A percentile compares a stretch with the other conserved stretches of the same genome.
phyloP scores from a whole-genome alignment of 768 basidiomycete species.

The button mushroom (Agaricus bisporus) region DNA sequence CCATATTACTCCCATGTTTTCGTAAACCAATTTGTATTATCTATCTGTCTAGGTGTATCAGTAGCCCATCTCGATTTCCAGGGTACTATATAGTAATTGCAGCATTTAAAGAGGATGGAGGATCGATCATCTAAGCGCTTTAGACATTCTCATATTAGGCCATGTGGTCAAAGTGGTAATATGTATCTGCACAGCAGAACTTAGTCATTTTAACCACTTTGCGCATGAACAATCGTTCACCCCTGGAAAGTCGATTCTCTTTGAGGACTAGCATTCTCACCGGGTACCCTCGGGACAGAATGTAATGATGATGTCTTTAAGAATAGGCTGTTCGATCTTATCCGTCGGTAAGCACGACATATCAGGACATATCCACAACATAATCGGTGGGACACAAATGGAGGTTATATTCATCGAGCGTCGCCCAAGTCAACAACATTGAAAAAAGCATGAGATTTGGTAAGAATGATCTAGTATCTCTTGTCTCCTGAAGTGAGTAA shows the following conservation, averaged over 20 bases:
- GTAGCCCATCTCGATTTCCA: neutral
- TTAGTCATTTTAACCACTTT: neutral
- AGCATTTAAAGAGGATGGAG: neutral
- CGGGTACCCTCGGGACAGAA: constrained; percentile 21
- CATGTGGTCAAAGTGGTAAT: neutral
- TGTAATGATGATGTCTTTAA: constrained; percentile 29
- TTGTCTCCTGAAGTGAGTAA: constrained; percentile 82
- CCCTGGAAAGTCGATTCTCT: constrained; percentile 67
- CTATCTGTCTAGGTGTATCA: neutral
- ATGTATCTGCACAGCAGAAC: neutral
- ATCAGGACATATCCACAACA: constrained; percentile 98
- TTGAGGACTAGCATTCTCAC: constrained; percentile 10
- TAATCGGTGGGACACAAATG: constrained; percentile 94
- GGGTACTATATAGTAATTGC: neutral
- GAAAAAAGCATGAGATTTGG: constrained; percentile 90
- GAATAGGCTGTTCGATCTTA: constrained; percentile 73
- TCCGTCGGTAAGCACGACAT: constrained; percentile 99
- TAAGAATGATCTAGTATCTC: constrained; percentile 76
- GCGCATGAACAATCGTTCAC: constrained; percentile 15
- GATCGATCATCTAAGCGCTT: neutral
- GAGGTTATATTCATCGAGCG: constrained; percentile 86
- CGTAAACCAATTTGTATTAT: neutral
- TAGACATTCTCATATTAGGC: too few species aligned
- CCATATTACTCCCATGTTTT: neutral
- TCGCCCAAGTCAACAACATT: constrained; percentile 91